phyloP scores from a whole-genome alignment of 345 rosid genomes.

The Eutrema heterophyllum region DNA sequence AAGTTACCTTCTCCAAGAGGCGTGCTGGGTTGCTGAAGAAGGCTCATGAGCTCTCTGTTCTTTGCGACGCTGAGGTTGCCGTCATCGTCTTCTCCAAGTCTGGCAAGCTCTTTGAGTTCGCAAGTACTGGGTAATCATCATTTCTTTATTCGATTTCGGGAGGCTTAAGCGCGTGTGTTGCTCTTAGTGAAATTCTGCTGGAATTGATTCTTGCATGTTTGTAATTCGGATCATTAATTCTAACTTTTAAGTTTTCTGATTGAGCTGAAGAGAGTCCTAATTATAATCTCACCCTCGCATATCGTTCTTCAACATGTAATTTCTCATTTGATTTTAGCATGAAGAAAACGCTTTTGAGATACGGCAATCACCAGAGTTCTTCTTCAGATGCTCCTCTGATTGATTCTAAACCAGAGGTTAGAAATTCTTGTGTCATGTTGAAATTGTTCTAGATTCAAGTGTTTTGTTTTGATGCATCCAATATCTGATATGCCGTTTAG shows the following conservation, averaged over 20 bases:
- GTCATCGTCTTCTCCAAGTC: conserved; percentile 86
- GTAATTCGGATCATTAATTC: conserved; percentile 2
- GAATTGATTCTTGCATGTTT: conserved; percentile 22
- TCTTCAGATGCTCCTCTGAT: conserved; percentile 40
- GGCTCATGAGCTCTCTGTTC: conserved; percentile 82
- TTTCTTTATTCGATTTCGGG: background rate
- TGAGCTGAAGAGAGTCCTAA: background rate
- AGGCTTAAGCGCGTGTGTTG: background rate
- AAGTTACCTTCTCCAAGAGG: conserved; percentile 95
- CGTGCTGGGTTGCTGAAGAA: conserved; percentile 88
- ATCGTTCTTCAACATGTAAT: background rate
- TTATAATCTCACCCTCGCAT: background rate
- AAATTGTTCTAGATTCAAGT: background rate
- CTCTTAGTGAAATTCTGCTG: background rate
- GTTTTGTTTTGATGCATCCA: background rate
- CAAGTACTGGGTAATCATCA: conserved; percentile 60
- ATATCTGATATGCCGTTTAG: conserved; percentile 3
- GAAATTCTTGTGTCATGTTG: background rate
- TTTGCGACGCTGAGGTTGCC: conserved; percentile 95
- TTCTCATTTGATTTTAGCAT: conserved; percentile 38
- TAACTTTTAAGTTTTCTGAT: background rate
- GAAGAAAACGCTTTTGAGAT: conserved; percentile 73
- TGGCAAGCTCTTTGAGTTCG: conserved; percentile 86
- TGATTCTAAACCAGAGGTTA: conserved; percentile 58
- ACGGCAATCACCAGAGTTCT: conserved; percentile 46